Percentiles rank a stretch among this genome's conserved stretches.
Evolutionary conservation across 2,329 filamentous ascomycete species (phyloP).

Genomic region (Colletotrichum sp.): DNA sequence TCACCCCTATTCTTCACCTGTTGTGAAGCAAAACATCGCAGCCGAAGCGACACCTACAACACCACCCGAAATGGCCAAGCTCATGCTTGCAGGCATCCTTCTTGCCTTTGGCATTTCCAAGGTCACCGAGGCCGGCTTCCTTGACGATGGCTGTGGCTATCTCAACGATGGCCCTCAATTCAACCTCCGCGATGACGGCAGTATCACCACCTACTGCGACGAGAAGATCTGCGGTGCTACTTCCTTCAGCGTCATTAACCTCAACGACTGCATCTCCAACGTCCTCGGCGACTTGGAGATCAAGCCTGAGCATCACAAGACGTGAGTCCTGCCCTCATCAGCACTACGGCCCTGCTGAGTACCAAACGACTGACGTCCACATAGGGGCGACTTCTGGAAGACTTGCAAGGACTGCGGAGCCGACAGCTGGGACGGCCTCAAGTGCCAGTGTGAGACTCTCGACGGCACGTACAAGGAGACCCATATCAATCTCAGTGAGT

Average conservation of each 20-base stretch:
- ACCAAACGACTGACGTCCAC: background rate
- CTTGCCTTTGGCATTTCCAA: background rate
- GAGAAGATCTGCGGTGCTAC: background rate
- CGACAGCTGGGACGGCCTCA: background rate
- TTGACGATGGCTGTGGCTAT: slow-evolving; percentile 7
- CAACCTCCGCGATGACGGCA: background rate
- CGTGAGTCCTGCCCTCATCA: background rate
- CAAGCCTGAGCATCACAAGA: background rate
- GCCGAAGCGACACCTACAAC: background rate
- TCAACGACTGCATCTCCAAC: slow-evolving; percentile 13
- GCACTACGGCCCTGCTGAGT: background rate
- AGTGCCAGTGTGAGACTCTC: background rate
- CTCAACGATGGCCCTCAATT: background rate
- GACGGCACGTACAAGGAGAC: background rate
- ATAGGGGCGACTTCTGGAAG: background rate
- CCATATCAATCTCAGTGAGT: slow-evolving; percentile 4
- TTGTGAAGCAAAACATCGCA: background rate
- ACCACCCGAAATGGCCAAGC: background rate
- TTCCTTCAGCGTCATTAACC: slow-evolving; percentile 5
- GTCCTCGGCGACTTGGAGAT: background rate
- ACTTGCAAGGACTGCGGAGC: background rate
- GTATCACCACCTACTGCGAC: slow-evolving; percentile 9
- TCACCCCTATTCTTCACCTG: background rate
- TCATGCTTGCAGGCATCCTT: background rate
- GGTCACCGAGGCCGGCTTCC: background rate